Evolutionary conservation across 2,329 filamentous ascomycete genomes (phyloP), one percentile per base, ranked within the genome.

Genomic region (Aspergillus intermedius): DNA sequence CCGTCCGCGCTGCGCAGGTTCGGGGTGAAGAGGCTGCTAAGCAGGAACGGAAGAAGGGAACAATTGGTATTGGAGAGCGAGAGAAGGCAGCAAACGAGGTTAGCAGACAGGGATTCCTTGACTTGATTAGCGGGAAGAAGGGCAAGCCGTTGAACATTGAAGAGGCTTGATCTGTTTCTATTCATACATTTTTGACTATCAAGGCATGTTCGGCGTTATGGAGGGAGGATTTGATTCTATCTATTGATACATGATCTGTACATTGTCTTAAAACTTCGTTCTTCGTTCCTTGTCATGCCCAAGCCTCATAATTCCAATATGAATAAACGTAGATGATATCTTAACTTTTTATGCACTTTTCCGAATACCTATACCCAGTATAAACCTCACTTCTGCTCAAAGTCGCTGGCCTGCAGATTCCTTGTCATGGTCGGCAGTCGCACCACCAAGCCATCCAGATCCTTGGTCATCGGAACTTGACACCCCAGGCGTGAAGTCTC

Each of bases 381-480:
- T 19, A 35, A 10, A 8, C 40, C n/a, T 58, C 71, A 72, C 60
- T 73, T 65, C 59, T 70, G 59, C 67, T 62, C 77, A 61, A 98
- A 98, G 72, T 98, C 93, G 69, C 88, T 95, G 12, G 89, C 88
- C 73, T 98, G 93, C 71, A 98, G 63, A 65, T 98, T 98, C 68
- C 93, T 80, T 56, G 93, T 97, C 90, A 96, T 96, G 34, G 83
- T 83, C 10, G 93, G 93, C 62, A 98, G 72, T 68, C 82, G 87
- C 28, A 98, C 89, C 42, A 83, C 81, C 61, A 98, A 55, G 0
- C 93, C 93, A 65, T 97, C 87, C 55, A 97, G 71, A 58, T 94
- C 89, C 70, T 89, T 90, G 51, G 76, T 86, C 91, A 98, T 96
- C 65, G 82, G 77, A 22, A 98, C 87, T 74, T 96, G 91, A 68